Evolutionary conservation across 192 early-diverging fungal genomes (phyloP).

Genomic region (Coemansia guatemalensis): DNA sequence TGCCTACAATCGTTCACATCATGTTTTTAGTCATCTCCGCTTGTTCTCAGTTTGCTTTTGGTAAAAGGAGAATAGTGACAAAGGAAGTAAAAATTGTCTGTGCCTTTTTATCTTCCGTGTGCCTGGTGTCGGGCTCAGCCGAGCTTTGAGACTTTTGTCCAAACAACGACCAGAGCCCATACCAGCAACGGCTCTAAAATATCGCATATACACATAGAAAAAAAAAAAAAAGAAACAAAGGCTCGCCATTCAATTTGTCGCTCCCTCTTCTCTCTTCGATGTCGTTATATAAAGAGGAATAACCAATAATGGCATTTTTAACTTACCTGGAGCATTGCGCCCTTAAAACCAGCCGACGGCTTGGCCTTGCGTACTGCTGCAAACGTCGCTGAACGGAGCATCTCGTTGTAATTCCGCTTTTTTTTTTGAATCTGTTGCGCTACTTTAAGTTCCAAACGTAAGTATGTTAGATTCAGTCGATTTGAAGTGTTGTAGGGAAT

Average conservation of each 20-base stretch:
- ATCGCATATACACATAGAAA: neutral
- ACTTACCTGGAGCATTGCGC: slow-evolving; percentile 38
- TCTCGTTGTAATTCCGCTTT: neutral
- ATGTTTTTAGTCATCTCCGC: too few relatives aligned
- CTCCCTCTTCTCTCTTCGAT: neutral
- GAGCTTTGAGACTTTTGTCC: neutral
- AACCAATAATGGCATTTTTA: neutral
- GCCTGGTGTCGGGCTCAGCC: neutral
- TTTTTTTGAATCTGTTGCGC: neutral
- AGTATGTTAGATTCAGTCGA: too few relatives aligned
- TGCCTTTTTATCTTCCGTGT: neutral
- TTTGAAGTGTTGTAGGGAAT: too few relatives aligned
- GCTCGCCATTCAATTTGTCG: neutral
- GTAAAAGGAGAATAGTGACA: neutral
- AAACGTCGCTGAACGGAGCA: slow-evolving; percentile 41
- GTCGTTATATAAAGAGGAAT: neutral
- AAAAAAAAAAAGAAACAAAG: too few relatives aligned
- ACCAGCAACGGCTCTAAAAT: neutral
- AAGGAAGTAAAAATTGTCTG: neutral
- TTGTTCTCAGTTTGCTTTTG: too few relatives aligned
- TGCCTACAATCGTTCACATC: slow-evolving; percentile 12
- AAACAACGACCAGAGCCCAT: slow-evolving; percentile 31
- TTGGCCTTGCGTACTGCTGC: slow-evolving; percentile 36
- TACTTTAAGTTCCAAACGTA: too few relatives aligned
- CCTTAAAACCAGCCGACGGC: slow-evolving; percentile 16